Evolutionary conservation across 106 monocot genomes (phyloP), one percentile per base, ranked within the genome.

Genomic region (Dendrobium nobile): DNA sequence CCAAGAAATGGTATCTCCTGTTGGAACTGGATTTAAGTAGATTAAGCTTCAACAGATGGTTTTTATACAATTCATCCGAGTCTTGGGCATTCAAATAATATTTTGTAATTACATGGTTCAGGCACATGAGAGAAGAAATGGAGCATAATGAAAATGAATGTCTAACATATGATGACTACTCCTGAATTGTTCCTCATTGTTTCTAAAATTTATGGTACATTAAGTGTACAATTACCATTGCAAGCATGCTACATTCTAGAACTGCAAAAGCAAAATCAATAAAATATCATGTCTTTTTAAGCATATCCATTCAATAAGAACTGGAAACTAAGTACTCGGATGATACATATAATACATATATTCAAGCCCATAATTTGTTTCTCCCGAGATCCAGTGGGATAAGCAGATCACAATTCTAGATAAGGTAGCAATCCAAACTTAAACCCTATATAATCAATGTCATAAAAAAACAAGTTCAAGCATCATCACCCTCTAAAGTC

Each of bases 401-500:
- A n/a, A n/a, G 6, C n/a, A 61, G 20, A 22, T 61, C 8, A 61
- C 22, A 22, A 61, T 15, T 51, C 51, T 51, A 51, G 2, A 51
- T 3, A 51, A 51, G 13, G 51, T 13, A 51, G 51, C 15, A 51
- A 51, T 51, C 51, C 10, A 15, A 61, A 22, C 7, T 61, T n/a
- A 61, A 6, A 61, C 5, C 22, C 22, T 61, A 22, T 20, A 61
- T 7, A 61, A 19, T 61, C 22, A 61, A 19, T 61, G 5, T 22
- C 20, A 61, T 22, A 7, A 16, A 70, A 70, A 70, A 70, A 70
- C 37, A 70, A 70, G 70, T 70, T 92, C 84, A 92, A 75, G 73
- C 54, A 81, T 92, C 89, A 54, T 73, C 81, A 40, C 43, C 85
- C 61, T 85, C 93, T 7, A 82, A 84, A 8, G 83, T 70, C 85